Percentiles rank a stretch among this genome's conserved stretches.
Evolutionary conservation across 1,284 basidiomycete genomes (phyloP).

Genomic region (Leccinum pachyderme): DNA sequence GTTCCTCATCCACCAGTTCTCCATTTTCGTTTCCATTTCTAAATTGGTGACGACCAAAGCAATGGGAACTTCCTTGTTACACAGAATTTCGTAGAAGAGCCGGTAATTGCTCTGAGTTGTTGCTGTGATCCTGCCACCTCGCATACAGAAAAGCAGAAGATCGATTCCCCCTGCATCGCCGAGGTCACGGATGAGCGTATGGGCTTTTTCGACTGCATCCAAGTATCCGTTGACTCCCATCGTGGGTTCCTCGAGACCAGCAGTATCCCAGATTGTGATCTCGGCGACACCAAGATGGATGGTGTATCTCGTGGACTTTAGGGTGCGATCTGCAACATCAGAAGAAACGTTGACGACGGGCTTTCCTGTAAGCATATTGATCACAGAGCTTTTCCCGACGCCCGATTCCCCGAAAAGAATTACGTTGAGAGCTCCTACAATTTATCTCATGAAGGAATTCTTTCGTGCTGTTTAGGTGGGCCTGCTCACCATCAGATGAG

Average conservation of each 20-base stretch:
- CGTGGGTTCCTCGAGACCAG: slow-evolving; percentile 40
- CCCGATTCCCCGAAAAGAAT: slow-evolving; percentile 33
- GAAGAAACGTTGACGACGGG: slow-evolving; percentile 29
- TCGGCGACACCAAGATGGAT: slow-evolving; percentile 10
- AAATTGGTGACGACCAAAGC: slow-evolving; percentile 40
- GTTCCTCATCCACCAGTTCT: slow-evolving; percentile 41
- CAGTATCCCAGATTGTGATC: slow-evolving; percentile 38
- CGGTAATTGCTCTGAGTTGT: slow-evolving; percentile 36
- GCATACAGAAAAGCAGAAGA: slow-evolving; percentile 40
- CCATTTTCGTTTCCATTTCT: slow-evolving; percentile 38
- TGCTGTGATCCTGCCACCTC: slow-evolving; percentile 37
- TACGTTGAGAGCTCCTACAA: slow-evolving; percentile 19
- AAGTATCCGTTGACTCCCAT: slow-evolving; percentile 28
- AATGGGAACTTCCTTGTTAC: slow-evolving; percentile 36
- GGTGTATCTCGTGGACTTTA: slow-evolving; percentile 24
- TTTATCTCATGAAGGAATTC: background rate
- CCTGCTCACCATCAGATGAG: slow-evolving; percentile 17
- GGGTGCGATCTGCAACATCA: slow-evolving; percentile 25
- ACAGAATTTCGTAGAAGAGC: slow-evolving; percentile 37
- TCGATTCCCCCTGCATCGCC: slow-evolving; percentile 31
- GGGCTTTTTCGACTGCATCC: slow-evolving; percentile 36
- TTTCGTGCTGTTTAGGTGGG: background rate
- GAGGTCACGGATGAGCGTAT: slow-evolving; percentile 34
- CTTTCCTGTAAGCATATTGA: slow-evolving; percentile 31
- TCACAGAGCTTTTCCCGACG: slow-evolving; percentile 35